Evolutionary conservation across 495 filamentous ascomycete species (phyloP).

Genomic region (Aeminium ludgeri): DNA sequence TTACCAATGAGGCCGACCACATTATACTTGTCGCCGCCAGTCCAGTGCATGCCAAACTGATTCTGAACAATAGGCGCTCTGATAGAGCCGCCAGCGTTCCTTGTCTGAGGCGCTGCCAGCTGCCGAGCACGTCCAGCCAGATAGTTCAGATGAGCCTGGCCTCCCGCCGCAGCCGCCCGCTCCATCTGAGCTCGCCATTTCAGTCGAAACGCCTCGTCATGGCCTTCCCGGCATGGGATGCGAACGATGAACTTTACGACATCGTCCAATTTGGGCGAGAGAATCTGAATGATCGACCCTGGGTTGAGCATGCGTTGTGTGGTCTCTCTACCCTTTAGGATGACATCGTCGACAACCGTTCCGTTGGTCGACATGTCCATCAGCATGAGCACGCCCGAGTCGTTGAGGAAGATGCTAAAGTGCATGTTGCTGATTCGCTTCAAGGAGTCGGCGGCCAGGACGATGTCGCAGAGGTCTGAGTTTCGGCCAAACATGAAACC

Average conservation of each 20-base stretch:
- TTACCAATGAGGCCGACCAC: slow-evolving; percentile 65
- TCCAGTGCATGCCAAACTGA: slow-evolving; percentile 49
- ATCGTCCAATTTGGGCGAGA: slow-evolving; percentile 30
- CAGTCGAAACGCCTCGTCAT: slow-evolving; percentile 37
- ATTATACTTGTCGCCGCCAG: slow-evolving; percentile 68
- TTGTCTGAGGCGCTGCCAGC: background rate
- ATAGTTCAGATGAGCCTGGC: background rate
- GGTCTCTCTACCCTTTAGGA: slow-evolving; percentile 33
- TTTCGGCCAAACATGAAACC: slow-evolving; percentile 85
- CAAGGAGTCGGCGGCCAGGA: slow-evolving; percentile 35
- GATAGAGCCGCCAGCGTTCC: slow-evolving; percentile 14
- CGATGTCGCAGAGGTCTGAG: slow-evolving; percentile 49
- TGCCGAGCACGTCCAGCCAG: background rate
- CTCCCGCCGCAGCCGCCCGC: slow-evolving; percentile 13
- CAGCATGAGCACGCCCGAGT: slow-evolving; percentile 66
- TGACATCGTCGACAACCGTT: slow-evolving; percentile 58
- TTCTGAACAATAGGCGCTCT: slow-evolving; percentile 28
- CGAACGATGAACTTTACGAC: slow-evolving; percentile 62
- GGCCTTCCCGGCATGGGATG: slow-evolving; percentile 54
- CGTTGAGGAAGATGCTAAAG: slow-evolving; percentile 77
- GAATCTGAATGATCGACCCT: slow-evolving; percentile 56
- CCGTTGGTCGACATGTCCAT: slow-evolving; percentile 88
- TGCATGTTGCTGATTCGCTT: slow-evolving; percentile 70
- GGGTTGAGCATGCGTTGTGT: slow-evolving; percentile 46
- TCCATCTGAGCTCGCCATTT: slow-evolving; percentile 39